Percentiles rank a stretch among this genome's conserved stretches.
These are phyloP conservation scores for Thermothielavioides terrestris DNA, from an alignment of 495 filamentous ascomycete species.

Conservation along the genomic window DNA sequence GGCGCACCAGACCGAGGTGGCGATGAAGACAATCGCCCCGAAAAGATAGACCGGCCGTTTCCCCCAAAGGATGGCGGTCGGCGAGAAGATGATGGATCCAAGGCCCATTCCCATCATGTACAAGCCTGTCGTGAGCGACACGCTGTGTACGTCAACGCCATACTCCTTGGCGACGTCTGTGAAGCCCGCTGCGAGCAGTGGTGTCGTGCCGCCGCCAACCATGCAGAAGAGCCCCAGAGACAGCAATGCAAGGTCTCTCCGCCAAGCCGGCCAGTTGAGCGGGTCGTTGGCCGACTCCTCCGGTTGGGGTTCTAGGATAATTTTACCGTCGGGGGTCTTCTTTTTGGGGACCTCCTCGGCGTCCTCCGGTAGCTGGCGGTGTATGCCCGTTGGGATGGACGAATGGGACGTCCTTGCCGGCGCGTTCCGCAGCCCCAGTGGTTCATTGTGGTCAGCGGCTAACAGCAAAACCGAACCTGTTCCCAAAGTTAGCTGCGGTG, in stretches of 20 bases:
- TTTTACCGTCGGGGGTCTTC: slow-evolving; percentile 69
- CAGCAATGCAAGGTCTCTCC: slow-evolving; percentile 70
- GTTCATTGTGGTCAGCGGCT: slow-evolving; percentile 67
- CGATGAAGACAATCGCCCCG: slow-evolving; percentile 64
- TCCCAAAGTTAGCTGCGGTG: background rate
- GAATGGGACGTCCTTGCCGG: slow-evolving; percentile 69
- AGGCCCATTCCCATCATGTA: slow-evolving; percentile 94
- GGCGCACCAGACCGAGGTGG: slow-evolving; percentile 81
- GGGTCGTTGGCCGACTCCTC: slow-evolving; percentile 88
- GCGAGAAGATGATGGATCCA: slow-evolving; percentile 74
- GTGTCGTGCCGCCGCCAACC: slow-evolving; percentile 89
- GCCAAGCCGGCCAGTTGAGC: slow-evolving; percentile 82
- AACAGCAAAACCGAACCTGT: slow-evolving; percentile 75
- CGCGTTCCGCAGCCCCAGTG: slow-evolving; percentile 67
- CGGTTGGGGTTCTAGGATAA: slow-evolving; percentile 87
- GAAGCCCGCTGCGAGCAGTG: slow-evolving; percentile 86
- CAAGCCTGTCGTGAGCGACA: slow-evolving; percentile 84
- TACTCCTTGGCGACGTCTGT: slow-evolving; percentile 65
- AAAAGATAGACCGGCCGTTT: slow-evolving; percentile 88
- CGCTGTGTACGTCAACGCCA: slow-evolving; percentile 58
- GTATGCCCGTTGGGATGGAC: slow-evolving; percentile 57
- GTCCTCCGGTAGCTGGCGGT: slow-evolving; percentile 14
- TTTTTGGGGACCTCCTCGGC: slow-evolving; percentile 51
- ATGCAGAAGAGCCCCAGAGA: slow-evolving; percentile 87
- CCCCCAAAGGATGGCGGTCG: slow-evolving; percentile 84